A percentile compares a stretch with the other conserved stretches of the same genome.
Evolutionary conservation across 2,329 filamentous ascomycete genomes (phyloP).

Genomic region (Boeremia lycopersici): DNA sequence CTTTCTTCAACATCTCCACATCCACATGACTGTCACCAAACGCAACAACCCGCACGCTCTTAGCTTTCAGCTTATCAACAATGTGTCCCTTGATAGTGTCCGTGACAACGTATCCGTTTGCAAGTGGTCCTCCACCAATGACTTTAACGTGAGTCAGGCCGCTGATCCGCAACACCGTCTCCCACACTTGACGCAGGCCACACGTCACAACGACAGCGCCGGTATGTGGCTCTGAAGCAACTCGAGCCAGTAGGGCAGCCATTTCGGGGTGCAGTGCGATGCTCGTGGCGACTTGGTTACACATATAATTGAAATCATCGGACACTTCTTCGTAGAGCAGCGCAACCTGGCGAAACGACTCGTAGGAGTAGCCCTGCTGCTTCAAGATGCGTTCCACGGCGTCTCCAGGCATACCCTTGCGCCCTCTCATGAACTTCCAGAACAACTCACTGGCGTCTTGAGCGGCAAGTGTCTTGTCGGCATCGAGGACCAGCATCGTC

Average conservation of each 20-base stretch:
- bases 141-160: conserved; percentile 56
- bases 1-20: conserved; percentile 61
- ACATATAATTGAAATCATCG: conserved; percentile 53
- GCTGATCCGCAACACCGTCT: conserved; percentile 56
- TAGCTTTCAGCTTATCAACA: conserved; percentile 50
- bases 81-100: conserved; percentile 57
- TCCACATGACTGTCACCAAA: conserved; percentile 68
- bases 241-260: conserved; percentile 48
- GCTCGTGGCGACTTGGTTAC: conserved; percentile 50
- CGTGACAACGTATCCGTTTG: conserved; percentile 59
- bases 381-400: conserved; percentile 56
- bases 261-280: conserved; percentile 58
- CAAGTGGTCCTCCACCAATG: conserved; percentile 59
- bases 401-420: conserved; percentile 12
- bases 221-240: conserved; percentile 46
- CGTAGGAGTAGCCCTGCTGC: conserved; percentile 56
- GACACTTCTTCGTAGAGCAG: conserved; percentile 59
- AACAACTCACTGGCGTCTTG: conserved; percentile 60
- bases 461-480: conserved; percentile 60
- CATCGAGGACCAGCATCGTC: conserved; percentile 63
- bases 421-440: conserved; percentile 44
- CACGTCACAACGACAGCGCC: conserved; percentile 61
- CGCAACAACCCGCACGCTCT: conserved; percentile 55
- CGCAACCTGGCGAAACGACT: conserved; percentile 60
- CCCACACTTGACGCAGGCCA: conserved; percentile 61